phyloP scores from a whole-genome alignment of 257 asterid genomes.

The Nicotiana tomentosiformis region DNA sequence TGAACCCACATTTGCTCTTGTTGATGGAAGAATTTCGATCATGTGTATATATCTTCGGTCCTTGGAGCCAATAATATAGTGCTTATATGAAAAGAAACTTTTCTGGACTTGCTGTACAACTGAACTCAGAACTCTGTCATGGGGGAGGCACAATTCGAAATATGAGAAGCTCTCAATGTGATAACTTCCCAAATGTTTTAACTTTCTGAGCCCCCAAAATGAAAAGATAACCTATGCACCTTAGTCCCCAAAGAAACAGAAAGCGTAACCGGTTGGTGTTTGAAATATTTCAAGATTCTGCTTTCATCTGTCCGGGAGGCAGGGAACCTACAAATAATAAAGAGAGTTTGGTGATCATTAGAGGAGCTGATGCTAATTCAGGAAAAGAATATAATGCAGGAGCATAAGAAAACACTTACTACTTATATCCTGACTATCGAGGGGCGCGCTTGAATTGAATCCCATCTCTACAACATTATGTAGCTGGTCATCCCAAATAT shows the following conservation, averaged over 20 bases:
- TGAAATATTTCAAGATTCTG: neutral
- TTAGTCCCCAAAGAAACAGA: neutral
- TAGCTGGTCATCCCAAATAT: neutral
- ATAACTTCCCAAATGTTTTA: neutral
- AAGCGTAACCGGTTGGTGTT: neutral
- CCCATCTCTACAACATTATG: constrained; percentile 31
- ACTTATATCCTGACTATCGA: constrained; percentile 48
- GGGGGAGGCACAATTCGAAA: neutral
- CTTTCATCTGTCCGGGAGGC: neutral
- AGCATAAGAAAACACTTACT: neutral
- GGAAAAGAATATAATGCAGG: neutral
- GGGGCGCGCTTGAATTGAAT: constrained; percentile 42
- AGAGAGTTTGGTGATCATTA: neutral
- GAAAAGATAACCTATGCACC: neutral
- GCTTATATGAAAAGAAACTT: neutral
- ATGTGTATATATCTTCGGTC: neutral
- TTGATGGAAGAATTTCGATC: neutral
- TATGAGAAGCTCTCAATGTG: neutral
- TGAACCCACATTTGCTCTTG: neutral
- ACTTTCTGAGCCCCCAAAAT: neutral
- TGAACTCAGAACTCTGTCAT: neutral
- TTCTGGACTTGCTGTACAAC: neutral
- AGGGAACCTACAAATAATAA: neutral
- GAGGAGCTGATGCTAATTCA: neutral
- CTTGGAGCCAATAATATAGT: neutral